Evolutionary conservation across 345 rosid species (phyloP).

Genomic region (Heritiera littoralis): DNA sequence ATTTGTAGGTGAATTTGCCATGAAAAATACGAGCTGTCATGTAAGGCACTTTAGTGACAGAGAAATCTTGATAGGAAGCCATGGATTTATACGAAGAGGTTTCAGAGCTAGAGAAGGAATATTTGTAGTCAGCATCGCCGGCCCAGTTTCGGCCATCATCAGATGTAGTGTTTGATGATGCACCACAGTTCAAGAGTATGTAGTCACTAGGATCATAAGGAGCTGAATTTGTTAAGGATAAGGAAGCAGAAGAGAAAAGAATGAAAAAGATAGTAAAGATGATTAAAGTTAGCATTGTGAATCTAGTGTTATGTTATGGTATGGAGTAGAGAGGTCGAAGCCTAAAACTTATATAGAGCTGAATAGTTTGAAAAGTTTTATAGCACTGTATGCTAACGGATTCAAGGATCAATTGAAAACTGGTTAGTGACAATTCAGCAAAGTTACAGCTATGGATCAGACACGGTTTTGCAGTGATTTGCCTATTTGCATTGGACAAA

Average conservation of each 20-base stretch:
- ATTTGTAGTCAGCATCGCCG: background rate
- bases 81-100: background rate
- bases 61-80: background rate
- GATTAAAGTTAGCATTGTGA: background rate
- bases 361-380: background rate
- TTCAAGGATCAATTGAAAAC: background rate
- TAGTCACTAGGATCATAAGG: conserved; percentile 8
- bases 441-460: background rate
- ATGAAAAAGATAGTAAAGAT: background rate
- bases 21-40: conserved; percentile 20
- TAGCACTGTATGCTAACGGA: background rate
- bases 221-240: background rate
- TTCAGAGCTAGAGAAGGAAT: background rate
- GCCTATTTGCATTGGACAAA: background rate
- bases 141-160: conserved; percentile 14
- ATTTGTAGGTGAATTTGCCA: conserved; percentile 31
- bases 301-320: background rate
- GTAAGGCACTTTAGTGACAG: conserved; percentile 19
- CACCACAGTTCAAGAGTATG: conserved; percentile 11
- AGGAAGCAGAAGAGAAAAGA: background rate
- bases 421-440: background rate
- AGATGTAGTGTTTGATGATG: background rate
- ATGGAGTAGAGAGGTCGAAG: background rate
- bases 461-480: background rate
- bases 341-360: background rate